These are phyloP conservation scores for Ophiostoma tasmaniense DNA, from an alignment of 2,329 filamentous ascomycete genomes.

Conservation along the genomic window DNA sequence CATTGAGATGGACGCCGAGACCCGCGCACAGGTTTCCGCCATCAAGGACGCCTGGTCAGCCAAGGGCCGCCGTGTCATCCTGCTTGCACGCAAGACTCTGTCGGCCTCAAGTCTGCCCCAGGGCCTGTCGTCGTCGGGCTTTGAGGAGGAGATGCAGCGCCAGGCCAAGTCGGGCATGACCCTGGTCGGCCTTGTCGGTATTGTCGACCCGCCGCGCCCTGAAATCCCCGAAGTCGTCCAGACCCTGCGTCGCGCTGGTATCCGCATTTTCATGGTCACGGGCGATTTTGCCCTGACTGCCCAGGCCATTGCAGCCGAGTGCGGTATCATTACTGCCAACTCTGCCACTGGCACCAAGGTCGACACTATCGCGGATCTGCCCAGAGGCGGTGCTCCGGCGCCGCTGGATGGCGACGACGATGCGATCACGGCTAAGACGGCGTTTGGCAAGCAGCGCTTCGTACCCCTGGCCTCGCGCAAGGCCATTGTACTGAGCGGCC, in stretches of 20 bases:
- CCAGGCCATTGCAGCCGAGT: constrained; percentile 61
- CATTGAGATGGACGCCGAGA: constrained; percentile 39
- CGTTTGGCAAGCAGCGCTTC: constrained; percentile 12
- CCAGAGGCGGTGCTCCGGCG: constrained; percentile 5
- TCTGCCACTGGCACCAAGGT: constrained; percentile 43
- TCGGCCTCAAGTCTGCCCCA: constrained; percentile 32
- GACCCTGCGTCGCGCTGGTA: constrained; percentile 60
- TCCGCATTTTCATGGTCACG: constrained; percentile 75
- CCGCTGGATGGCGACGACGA: constrained; percentile 22
- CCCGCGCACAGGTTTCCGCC: constrained; percentile 40
- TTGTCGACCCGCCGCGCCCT: constrained; percentile 68
- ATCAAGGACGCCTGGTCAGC: constrained; percentile 62
- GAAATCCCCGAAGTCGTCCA: constrained; percentile 61
- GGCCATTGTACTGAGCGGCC: constrained; percentile 56
- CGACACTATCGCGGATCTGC: constrained; percentile 40
- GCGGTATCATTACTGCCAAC: constrained; percentile 49
- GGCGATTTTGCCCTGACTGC: constrained; percentile 71
- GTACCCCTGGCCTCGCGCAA: constrained; percentile 24
- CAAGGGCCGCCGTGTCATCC: constrained; percentile 58
- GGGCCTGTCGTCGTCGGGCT: constrained; percentile 38
- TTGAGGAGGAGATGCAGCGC: constrained; percentile 49
- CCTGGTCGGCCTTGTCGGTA: constrained; percentile 65
- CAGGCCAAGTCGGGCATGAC: constrained; percentile 50
- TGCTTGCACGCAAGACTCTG: constrained; percentile 55
- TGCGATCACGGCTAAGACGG: constrained; percentile 16